These are phyloP conservation scores for Linnemannia exigua DNA, from an alignment of 192 early-diverging fungal species.

Conservation along the genomic window DNA sequence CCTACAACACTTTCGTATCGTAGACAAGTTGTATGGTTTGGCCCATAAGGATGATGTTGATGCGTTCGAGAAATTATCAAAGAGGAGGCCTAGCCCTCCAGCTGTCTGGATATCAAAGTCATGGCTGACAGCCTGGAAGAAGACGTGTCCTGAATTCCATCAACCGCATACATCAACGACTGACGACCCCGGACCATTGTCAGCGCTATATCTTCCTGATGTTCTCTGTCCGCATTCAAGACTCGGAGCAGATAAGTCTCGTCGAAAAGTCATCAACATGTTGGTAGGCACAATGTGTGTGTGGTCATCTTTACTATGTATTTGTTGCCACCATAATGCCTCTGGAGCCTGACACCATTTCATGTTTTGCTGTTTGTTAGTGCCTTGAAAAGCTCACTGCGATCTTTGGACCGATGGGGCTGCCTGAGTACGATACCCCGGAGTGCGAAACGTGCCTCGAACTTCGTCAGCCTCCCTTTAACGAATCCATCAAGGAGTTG, in stretches of 20 bases:
- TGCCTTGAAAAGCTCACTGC: background rate
- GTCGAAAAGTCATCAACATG: slow-evolving; percentile 24
- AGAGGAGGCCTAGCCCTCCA: background rate
- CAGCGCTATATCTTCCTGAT: slow-evolving; percentile 19
- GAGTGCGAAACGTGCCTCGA: slow-evolving; percentile 25
- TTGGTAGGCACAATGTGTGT: background rate
- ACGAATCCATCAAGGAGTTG: slow-evolving; percentile 8
- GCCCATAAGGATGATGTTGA: slow-evolving; percentile 39
- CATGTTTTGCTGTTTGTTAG: background rate
- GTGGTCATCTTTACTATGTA: too few species aligned
- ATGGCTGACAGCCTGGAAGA: slow-evolving; percentile 43
- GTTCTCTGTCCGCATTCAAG: slow-evolving; percentile 29
- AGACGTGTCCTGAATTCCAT: slow-evolving; percentile 27
- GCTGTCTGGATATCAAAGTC: slow-evolving; percentile 33
- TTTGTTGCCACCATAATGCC: background rate
- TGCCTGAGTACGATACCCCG: slow-evolving; percentile 7
- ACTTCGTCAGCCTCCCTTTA: background rate
- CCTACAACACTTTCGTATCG: background rate
- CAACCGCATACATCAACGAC: background rate
- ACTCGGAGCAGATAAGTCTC: slow-evolving; percentile 20
- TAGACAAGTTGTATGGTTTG: slow-evolving; percentile 47
- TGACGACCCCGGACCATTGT: slow-evolving; percentile 32
- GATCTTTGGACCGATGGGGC: slow-evolving; percentile 18
- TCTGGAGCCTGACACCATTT: background rate
- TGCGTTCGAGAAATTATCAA: slow-evolving; percentile 19